A percentile compares a stretch with the other conserved stretches of the same genome.
These are phyloP conservation scores for Penicillium sp. DNA, from an alignment of 2,329 filamentous ascomycete genomes.

Conservation along the genomic window DNA sequence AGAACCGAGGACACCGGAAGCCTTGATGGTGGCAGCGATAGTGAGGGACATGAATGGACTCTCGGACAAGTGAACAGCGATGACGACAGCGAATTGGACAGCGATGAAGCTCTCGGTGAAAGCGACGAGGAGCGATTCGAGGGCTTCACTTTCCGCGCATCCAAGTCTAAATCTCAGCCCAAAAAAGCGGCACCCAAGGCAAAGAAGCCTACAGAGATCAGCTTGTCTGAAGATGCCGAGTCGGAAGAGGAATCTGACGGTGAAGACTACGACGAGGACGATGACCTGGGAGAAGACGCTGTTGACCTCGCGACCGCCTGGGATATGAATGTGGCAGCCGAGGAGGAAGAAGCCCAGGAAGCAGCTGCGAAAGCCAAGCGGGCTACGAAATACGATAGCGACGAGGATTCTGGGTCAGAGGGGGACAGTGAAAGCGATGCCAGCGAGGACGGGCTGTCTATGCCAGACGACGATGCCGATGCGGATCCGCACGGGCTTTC, in stretches of 20 bases:
- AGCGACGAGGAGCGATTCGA: slow-evolving; percentile 81
- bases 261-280: slow-evolving; percentile 36
- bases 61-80: slow-evolving; percentile 62
- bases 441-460: slow-evolving; percentile 32
- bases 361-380: slow-evolving; percentile 24
- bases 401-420: slow-evolving; percentile 35
- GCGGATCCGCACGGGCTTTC: slow-evolving; percentile 48
- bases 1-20: slow-evolving; percentile 38
- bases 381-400: slow-evolving; percentile 27
- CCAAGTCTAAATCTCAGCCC: slow-evolving; percentile 31
- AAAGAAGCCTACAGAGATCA: slow-evolving; percentile 34
- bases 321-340: slow-evolving; percentile 43
- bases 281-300: slow-evolving; percentile 55
- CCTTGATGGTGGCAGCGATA: slow-evolving; percentile 69
- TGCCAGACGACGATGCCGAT: slow-evolving; percentile 44
- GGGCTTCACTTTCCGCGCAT: slow-evolving; percentile 58
- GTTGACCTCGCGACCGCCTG: slow-evolving; percentile 56
- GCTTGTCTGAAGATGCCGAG: slow-evolving; percentile 45
- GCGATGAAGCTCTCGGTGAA: slow-evolving; percentile 75
- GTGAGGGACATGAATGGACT: slow-evolving; percentile 76
- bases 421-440: slow-evolving; percentile 39
- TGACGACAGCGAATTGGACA: slow-evolving; percentile 61
- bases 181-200: slow-evolving; percentile 15
- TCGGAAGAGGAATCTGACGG: slow-evolving; percentile 31
- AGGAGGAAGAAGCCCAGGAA: slow-evolving; percentile 35